Conservation (phyloP, 306 rosid genomes). For the Rosa rugosa region DNA sequence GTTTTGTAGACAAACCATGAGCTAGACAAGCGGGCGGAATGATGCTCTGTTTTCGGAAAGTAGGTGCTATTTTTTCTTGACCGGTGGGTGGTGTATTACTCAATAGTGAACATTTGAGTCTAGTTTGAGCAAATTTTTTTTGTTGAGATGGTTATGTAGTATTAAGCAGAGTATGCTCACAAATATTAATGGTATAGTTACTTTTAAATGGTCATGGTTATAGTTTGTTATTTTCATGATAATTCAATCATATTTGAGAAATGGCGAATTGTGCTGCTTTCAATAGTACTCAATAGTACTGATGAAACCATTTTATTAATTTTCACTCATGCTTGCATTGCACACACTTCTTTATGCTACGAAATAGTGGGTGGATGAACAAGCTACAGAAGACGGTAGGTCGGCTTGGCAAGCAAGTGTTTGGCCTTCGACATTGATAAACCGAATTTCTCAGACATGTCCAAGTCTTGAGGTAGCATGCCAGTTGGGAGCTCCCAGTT, state of each 20-base stretch:
- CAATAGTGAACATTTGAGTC: conserved; percentile 8
- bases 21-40: not conserved
- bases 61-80: not conserved
- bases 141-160: conserved; percentile 16
- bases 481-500: conserved; percentile 40
- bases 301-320: not conserved
- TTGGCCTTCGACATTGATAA: conserved; percentile 4
- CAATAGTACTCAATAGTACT: not conserved
- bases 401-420: conserved; percentile 22
- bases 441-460: conserved; percentile 36
- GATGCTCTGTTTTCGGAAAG: not conserved
- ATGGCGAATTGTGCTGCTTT: not conserved
- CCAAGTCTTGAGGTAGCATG: conserved; percentile 22
- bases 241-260: not conserved
- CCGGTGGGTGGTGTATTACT: conserved; percentile 8
- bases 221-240: not conserved
- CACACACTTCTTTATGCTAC: not conserved
- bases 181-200: conserved; percentile 6
- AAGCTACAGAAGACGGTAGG: not conserved
- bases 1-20: not conserved
- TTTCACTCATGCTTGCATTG: not conserved
- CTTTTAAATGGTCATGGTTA: not conserved
- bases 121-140: conserved; percentile 7
- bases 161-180: conserved; percentile 11
- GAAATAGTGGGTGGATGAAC: not conserved